These are phyloP conservation scores for Kluyveromyces sp. DNA, from an alignment of 1,139 yeast genomes.

Conservation along the genomic window DNA sequence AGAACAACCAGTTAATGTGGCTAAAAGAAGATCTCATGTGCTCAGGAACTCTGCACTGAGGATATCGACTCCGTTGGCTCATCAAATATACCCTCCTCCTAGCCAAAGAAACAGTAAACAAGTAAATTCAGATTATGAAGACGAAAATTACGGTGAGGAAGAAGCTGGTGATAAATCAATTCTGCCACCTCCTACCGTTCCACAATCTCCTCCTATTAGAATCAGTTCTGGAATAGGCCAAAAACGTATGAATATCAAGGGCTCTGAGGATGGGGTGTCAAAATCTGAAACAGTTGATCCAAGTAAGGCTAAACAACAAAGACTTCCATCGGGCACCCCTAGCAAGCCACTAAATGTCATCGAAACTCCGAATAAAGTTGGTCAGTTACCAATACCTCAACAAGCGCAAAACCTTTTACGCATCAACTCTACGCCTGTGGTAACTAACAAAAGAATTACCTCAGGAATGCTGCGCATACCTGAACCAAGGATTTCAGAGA, in stretches of 20 bases:
- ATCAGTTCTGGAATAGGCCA: conserved; percentile 32
- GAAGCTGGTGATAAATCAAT: conserved; percentile 28
- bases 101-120: conserved; percentile 14
- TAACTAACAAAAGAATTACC: conserved; percentile 40
- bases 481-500: conserved; percentile 36
- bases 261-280: conserved; percentile 29
- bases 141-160: conserved; percentile 20
- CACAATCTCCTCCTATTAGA: conserved; percentile 34
- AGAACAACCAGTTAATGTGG: conserved; percentile 19
- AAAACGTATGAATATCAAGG: conserved; percentile 18
- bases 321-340: conserved; percentile 28
- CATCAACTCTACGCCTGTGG: conserved; percentile 16
- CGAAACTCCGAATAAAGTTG: conserved; percentile 30
- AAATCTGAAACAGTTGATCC: conserved; percentile 34
- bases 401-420: conserved; percentile 8
- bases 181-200: conserved; percentile 32
- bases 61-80: conserved; percentile 34
- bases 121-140: conserved; percentile 23
- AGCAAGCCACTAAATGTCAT: conserved; percentile 14
- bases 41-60: conserved; percentile 23
- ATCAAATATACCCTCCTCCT: conserved; percentile 33
- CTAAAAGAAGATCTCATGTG: conserved; percentile 26
- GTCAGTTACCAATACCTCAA: conserved; percentile 26
- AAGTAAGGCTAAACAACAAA: conserved; percentile 31
- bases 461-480: conserved; percentile 57